Conservation (phyloP, 805 yeast species). For the Barnettozyma wickerhamii region DNA sequence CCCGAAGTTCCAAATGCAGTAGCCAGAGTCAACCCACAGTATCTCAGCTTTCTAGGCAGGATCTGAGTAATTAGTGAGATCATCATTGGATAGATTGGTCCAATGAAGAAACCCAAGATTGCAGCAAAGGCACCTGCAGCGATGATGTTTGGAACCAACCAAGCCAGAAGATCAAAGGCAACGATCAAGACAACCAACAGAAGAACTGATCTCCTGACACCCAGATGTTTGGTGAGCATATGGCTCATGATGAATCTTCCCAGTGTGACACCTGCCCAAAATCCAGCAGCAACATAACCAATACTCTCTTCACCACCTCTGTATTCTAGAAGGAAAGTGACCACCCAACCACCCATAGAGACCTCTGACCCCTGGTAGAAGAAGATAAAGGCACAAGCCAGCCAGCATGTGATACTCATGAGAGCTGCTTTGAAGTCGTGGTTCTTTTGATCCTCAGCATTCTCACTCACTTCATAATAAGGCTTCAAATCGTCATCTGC, state of each 20-base stretch:
- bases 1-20: slow-evolving; percentile 57
- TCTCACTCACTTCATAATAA: background rate
- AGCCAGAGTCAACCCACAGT: slow-evolving; percentile 43
- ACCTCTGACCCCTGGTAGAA: slow-evolving; percentile 65
- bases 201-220: slow-evolving; percentile 41
- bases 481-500: slow-evolving; percentile 36
- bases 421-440: slow-evolving; percentile 36
- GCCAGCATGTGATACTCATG: slow-evolving; percentile 42
- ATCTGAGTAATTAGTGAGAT: slow-evolving; percentile 39
- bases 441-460: slow-evolving; percentile 7
- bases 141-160: slow-evolving; percentile 42
- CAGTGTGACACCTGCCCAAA: slow-evolving; percentile 59
- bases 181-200: slow-evolving; percentile 33
- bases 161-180: slow-evolving; percentile 36
- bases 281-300: slow-evolving; percentile 61
- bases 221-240: slow-evolving; percentile 33
- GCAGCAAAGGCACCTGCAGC: slow-evolving; percentile 45
- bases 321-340: slow-evolving; percentile 50
- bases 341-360: slow-evolving; percentile 62
- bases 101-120: slow-evolving; percentile 48
- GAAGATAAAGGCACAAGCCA: slow-evolving; percentile 45
- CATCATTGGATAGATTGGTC: slow-evolving; percentile 53
- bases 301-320: slow-evolving; percentile 38
- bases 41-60: slow-evolving; percentile 47
- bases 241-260: slow-evolving; percentile 49